Evolutionary conservation across 805 yeast genomes (phyloP).

Genomic region (Clavispora santaluciae): DNA sequence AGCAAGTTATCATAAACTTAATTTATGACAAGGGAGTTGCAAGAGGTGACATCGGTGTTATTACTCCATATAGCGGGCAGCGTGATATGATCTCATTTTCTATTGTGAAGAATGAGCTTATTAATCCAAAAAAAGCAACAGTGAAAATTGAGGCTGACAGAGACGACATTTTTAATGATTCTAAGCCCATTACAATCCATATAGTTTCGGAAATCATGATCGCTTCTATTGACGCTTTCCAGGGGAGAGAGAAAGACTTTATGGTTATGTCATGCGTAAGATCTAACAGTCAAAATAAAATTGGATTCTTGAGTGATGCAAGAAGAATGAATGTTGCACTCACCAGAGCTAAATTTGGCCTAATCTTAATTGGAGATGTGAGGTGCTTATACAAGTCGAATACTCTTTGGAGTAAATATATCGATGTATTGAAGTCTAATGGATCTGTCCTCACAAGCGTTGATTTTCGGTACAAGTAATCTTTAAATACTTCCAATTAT

Average conservation of each 20-base stretch:
- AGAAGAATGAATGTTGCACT: constrained; percentile 85
- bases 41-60: constrained; percentile 53
- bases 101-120: constrained; percentile 45
- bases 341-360: constrained; percentile 82
- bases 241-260: constrained; percentile 54
- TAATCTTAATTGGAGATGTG: constrained; percentile 34
- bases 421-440: constrained; percentile 9
- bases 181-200: constrained; percentile 46
- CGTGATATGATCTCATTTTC: constrained; percentile 54
- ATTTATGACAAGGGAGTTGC: constrained; percentile 50
- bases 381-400: constrained; percentile 11
- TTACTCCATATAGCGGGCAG: constrained; percentile 76
- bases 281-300: constrained; percentile 65
- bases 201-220: constrained; percentile 41
- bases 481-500: too few species aligned
- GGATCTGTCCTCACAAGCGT: constrained; percentile 6
- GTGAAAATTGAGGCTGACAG: constrained; percentile 54
- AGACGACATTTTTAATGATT: constrained; percentile 48
- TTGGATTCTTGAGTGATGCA: constrained; percentile 82
- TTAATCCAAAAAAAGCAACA: constrained; percentile 50
- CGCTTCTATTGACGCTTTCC: constrained; percentile 51
- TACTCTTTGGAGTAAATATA: constrained; percentile 15
- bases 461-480: constrained; percentile 7
- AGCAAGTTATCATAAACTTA: constrained; percentile 45
- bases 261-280: constrained; percentile 50